Evolutionary conservation across 192 early-diverging fungal genomes (phyloP).

Genomic region (Rhizophlyctis rosea): DNA sequence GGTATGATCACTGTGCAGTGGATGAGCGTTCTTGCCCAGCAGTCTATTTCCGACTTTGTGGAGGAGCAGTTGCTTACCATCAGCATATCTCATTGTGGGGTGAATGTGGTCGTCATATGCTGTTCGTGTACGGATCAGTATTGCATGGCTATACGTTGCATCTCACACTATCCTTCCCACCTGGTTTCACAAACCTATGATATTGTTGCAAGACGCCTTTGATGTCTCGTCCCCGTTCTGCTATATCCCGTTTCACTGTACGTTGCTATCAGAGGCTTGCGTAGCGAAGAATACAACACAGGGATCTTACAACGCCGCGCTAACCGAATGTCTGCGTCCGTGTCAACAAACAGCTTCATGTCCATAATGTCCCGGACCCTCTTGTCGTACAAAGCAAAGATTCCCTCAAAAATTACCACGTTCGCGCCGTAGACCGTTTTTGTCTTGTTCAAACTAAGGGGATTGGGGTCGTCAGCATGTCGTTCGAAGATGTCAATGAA

Average conservation of each 20-base stretch:
- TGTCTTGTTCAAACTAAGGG: conserved; percentile 48
- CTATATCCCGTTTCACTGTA: conserved; percentile 83
- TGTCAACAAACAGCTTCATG: conserved; percentile 87
- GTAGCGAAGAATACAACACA: background rate
- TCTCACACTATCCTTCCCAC: too few species aligned
- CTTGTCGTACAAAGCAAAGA: conserved; percentile 91
- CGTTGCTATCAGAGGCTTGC: background rate
- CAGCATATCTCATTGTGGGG: conserved; percentile 91
- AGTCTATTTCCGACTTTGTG: background rate
- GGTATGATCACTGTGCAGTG: conserved; percentile 67
- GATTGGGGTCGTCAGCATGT: background rate
- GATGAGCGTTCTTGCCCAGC: too few species aligned
- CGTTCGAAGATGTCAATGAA: background rate
- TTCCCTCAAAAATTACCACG: conserved; percentile 96
- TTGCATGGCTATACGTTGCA: too few species aligned
- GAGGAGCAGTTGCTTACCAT: conserved; percentile 45
- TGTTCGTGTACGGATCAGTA: too few species aligned
- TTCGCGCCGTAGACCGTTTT: conserved; percentile 88
- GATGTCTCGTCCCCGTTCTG: conserved; percentile 84
- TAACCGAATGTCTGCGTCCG: conserved; percentile 89
- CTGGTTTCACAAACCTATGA: conserved; percentile 87
- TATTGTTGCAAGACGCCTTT: conserved; percentile 88
- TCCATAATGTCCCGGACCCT: conserved; percentile 76
- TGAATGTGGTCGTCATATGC: conserved; percentile 88
- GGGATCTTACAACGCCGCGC: conserved; percentile 67